These are phyloP conservation scores for Candida boidinii DNA, from an alignment of 805 yeast species.

Conservation along the genomic window DNA sequence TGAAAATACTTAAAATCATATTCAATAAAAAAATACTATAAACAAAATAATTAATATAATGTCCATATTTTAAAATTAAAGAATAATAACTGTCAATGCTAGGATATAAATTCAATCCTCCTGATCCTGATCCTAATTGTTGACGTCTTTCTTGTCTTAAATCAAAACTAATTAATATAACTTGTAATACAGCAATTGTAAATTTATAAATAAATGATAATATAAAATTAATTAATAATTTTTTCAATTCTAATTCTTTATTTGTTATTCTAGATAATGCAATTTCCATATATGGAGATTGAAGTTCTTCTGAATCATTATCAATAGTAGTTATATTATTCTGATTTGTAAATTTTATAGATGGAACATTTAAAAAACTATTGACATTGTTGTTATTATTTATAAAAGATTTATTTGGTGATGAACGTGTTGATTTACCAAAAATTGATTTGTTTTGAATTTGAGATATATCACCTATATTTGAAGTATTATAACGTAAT, in stretches of 20 bases:
- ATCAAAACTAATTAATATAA: slow-evolving; percentile 11
- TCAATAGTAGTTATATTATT: too few species aligned
- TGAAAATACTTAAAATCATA: slow-evolving; percentile 20
- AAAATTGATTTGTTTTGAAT: too few species aligned
- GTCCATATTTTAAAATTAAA: slow-evolving; percentile 1
- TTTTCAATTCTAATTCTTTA: slow-evolving; percentile 28
- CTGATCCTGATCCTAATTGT: neutral
- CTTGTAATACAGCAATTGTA: slow-evolving; percentile 13
- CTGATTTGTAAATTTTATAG: neutral
- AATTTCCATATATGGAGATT: slow-evolving; percentile 31
- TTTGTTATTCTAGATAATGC: slow-evolving; percentile 38
- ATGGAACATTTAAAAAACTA: too few species aligned
- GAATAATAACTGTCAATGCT: slow-evolving; percentile 1
- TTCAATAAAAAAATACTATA: slow-evolving; percentile 19
- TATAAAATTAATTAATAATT: slow-evolving; percentile 22
- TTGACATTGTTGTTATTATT: too few species aligned
- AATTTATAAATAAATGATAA: slow-evolving; percentile 23
- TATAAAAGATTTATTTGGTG: too few species aligned
- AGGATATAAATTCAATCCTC: neutral
- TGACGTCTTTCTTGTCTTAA: neutral
- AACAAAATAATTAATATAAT: slow-evolving; percentile 12
- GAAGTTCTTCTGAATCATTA: slow-evolving; percentile 23
- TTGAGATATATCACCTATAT: too few species aligned
- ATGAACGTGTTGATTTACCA: too few species aligned
- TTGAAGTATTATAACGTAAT: too few species aligned